These are phyloP conservation scores for Pyrenopolyporus hunteri DNA, from an alignment of 495 filamentous ascomycete species.

Conservation along the genomic window DNA sequence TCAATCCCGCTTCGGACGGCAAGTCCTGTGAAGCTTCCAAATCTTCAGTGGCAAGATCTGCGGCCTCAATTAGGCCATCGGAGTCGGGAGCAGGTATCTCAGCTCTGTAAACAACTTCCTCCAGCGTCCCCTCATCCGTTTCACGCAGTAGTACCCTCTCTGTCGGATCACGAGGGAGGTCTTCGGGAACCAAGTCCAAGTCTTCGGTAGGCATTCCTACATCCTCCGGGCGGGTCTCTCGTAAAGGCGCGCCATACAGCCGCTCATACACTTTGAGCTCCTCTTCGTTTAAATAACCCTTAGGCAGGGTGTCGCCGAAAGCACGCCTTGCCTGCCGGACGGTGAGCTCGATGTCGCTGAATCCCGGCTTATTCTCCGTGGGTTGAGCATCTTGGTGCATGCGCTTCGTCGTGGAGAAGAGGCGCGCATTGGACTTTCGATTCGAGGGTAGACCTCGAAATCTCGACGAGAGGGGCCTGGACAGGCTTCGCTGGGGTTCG, in stretches of 20 bases:
- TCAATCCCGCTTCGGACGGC: constrained; percentile 36
- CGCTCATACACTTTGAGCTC: constrained; percentile 80
- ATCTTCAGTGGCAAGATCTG: not conserved
- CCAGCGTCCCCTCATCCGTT: constrained; percentile 62
- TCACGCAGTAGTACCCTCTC: constrained; percentile 56
- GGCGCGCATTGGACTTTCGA: constrained; percentile 34
- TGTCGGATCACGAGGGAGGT: constrained; percentile 19
- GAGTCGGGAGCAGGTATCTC: constrained; percentile 26
- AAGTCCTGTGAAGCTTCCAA: not conserved
- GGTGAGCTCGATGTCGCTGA: constrained; percentile 61
- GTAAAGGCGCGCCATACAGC: constrained; percentile 74
- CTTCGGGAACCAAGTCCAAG: constrained; percentile 30
- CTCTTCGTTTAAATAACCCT: constrained; percentile 68
- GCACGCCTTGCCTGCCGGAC: constrained; percentile 72
- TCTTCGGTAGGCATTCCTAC: constrained; percentile 54
- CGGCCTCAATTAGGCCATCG: constrained; percentile 9
- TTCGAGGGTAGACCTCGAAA: constrained; percentile 24
- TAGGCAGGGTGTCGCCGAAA: constrained; percentile 80
- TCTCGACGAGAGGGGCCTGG: constrained; percentile 18
- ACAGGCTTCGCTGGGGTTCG: constrained; percentile 13
- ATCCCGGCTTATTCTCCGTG: constrained; percentile 9
- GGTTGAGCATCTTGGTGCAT: constrained; percentile 33
- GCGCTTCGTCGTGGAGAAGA: constrained; percentile 48
- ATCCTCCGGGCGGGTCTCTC: constrained; percentile 63
- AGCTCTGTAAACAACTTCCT: constrained; percentile 61